Evolutionary conservation across 805 yeast genomes (phyloP), one percentile per base, ranked within the genome.

Genomic region (Starmerella bombicola): DNA sequence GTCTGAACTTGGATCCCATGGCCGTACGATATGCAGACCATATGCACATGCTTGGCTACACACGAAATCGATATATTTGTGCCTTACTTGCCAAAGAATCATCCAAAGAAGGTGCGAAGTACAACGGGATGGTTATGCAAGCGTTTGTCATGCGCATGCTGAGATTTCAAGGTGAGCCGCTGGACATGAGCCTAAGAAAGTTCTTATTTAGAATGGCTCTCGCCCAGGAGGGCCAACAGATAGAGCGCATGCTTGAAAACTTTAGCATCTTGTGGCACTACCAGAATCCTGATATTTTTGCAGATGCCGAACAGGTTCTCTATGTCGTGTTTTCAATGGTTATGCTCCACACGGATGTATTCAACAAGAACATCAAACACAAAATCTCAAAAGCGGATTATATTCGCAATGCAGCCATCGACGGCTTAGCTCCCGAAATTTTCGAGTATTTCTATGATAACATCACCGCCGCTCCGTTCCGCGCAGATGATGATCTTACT

Each of bases 181-280:
- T 80, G 15, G 91, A 80, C 51, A 62, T 80, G 43, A 67, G 86
- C 0, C 56, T 80, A 38, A 60, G 86, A 31, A 71, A 69, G 48
- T 67, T 80, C 37, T 57, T 80, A 31, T 65, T 74, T 63, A 60
- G 67, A 35, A 67, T 74, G 42, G 73, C 73, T 40, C 59, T 80
- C 20, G 91, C 91, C 0, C 69, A 66, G 46, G 91, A 80, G 52
- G 64, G 83, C 0, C 88, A 80, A 54, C 86, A 80, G 53, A 80
- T 80, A 37, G 88, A 80, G 51, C 63, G 85, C 35, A 67, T 78
- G 3, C 59, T 80, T 30, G 71, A 70, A 38, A 68, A 68, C 24
- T 76, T 80, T 57, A 69, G 80, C 8, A 54, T 53, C 22, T 65
- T 69, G 19, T 80, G 74, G 55, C 66, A 65, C 44, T 54, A 59